Percentiles rank a stretch among this genome's conserved stretches.
Evolutionary conservation across 768 basidiomycete genomes (phyloP).

Genomic region (Hygrophorus pudorinus): DNA sequence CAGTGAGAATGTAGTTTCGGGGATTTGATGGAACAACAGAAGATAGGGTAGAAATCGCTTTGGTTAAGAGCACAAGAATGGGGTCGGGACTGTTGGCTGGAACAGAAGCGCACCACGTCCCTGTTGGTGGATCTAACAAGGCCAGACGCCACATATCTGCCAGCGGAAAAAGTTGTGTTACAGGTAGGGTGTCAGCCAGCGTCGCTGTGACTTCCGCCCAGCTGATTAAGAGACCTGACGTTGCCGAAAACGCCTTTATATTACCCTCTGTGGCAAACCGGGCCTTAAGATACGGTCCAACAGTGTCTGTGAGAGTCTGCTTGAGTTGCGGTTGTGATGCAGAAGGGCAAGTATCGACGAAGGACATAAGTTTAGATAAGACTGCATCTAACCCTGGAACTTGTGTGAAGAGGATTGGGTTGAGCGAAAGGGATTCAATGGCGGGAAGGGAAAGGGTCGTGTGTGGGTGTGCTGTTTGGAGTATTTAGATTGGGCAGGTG

Average conservation of each 20-base stretch:
- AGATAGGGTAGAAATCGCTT: slow-evolving; percentile 13
- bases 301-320: slow-evolving; percentile 31
- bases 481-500: neutral
- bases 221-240: slow-evolving; percentile 28
- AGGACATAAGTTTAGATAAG: slow-evolving; percentile 46
- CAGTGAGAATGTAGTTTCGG: slow-evolving; percentile 54
- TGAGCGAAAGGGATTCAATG: slow-evolving; percentile 51
- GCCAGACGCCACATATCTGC: slow-evolving; percentile 79
- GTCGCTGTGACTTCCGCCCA: slow-evolving; percentile 40
- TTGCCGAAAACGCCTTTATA: slow-evolving; percentile 10
- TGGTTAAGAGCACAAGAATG: slow-evolving; percentile 35
- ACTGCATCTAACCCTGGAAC: slow-evolving; percentile 61
- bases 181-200: slow-evolving; percentile 36
- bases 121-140: slow-evolving; percentile 51
- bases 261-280: slow-evolving; percentile 28
- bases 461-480: slow-evolving; percentile 63
- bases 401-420: slow-evolving; percentile 69
- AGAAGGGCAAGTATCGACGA: slow-evolving; percentile 37
- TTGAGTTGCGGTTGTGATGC: slow-evolving; percentile 32
- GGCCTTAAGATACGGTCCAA: slow-evolving; percentile 58
- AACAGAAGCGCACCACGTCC: slow-evolving; percentile 35
- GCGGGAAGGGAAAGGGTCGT: slow-evolving; percentile 46
- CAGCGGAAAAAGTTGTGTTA: slow-evolving; percentile 63
- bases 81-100: slow-evolving; percentile 25
- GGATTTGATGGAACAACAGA: slow-evolving; percentile 11